Evolutionary conservation across 495 filamentous ascomycete genomes (phyloP).

Genomic region (Penicillium ochrochloron): DNA sequence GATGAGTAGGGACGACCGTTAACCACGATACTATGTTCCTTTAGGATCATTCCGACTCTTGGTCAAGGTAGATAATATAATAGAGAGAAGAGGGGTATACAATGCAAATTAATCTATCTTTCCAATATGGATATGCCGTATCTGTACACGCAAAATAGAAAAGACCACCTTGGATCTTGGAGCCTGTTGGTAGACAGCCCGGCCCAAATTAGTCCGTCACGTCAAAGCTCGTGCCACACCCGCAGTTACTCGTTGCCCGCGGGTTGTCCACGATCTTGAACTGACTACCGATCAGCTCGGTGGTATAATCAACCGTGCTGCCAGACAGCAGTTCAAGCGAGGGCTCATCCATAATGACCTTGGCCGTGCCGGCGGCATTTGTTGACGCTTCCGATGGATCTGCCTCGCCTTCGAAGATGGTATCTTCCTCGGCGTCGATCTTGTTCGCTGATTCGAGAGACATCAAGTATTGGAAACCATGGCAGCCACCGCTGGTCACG

Average conservation of each 20-base stretch:
- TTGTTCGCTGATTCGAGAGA: constrained; percentile 67
- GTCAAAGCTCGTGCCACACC: constrained; percentile 98
- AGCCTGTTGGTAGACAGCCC: not conserved
- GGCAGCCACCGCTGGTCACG: constrained; percentile 91
- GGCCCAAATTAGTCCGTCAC: constrained; percentile 61
- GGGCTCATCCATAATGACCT: constrained; percentile 85
- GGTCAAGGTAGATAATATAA: not conserved
- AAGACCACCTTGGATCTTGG: not conserved
- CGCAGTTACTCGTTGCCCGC: constrained; percentile 88
- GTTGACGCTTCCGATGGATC: constrained; percentile 31
- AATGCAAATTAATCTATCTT: constrained; percentile 35
- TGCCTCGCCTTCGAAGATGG: constrained; percentile 52
- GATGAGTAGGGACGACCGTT: not conserved
- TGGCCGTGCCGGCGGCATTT: constrained; percentile 61
- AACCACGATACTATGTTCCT: not conserved
- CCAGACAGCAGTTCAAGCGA: constrained; percentile 89
- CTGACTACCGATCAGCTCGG: constrained; percentile 96
- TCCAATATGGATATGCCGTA: constrained; percentile 23
- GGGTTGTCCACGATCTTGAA: constrained; percentile 97
- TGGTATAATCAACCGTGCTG: constrained; percentile 93
- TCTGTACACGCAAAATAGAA: constrained; percentile 28
- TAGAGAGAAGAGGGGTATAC: constrained; percentile 35
- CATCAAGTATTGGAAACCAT: constrained; percentile 98
- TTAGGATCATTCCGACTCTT: not conserved
- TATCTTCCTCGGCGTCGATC: constrained; percentile 77